These are phyloP conservation scores for Xylaria grammica DNA, from an alignment of 495 filamentous ascomycete genomes.

Conservation along the genomic window DNA sequence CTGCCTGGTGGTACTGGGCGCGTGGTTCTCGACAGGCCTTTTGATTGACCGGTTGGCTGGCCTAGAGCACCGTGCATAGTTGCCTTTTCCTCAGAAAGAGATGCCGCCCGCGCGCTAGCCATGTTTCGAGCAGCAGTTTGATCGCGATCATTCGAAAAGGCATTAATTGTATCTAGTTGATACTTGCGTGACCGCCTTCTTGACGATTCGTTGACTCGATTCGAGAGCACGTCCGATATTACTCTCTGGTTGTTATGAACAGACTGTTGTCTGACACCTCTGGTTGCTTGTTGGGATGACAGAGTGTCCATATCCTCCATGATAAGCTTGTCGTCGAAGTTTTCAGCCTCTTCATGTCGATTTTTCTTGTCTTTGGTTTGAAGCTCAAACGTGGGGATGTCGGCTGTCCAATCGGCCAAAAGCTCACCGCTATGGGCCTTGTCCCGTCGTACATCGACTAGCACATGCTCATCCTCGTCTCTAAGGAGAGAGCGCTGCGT, in stretches of 20 bases:
- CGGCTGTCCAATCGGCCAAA: conserved; percentile 28
- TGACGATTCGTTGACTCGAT: conserved; percentile 28
- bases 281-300: conserved; percentile 15
- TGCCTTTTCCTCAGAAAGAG: conserved; percentile 12
- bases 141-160: background rate
- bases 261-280: background rate
- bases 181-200: background rate
- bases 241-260: conserved; percentile 22
- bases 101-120: conserved; percentile 18
- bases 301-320: conserved; percentile 17
- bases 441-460: background rate
- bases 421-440: background rate
- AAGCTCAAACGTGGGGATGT: conserved; percentile 27
- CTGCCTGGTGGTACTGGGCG: conserved; percentile 28
- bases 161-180: conserved; percentile 4
- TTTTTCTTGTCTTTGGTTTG: conserved; percentile 20
- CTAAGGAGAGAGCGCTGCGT: conserved; percentile 26
- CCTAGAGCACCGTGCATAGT: conserved; percentile 25
- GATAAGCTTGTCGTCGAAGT: conserved; percentile 25
- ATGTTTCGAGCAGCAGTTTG: background rate
- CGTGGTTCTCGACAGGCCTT: conserved; percentile 34
- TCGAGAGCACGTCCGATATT: conserved; percentile 29
- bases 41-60: conserved; percentile 31
- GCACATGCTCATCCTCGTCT: conserved; percentile 15
- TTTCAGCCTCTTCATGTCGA: conserved; percentile 33